Conservation (phyloP, 257 asterid species). For the Solanum piurae region DNA sequence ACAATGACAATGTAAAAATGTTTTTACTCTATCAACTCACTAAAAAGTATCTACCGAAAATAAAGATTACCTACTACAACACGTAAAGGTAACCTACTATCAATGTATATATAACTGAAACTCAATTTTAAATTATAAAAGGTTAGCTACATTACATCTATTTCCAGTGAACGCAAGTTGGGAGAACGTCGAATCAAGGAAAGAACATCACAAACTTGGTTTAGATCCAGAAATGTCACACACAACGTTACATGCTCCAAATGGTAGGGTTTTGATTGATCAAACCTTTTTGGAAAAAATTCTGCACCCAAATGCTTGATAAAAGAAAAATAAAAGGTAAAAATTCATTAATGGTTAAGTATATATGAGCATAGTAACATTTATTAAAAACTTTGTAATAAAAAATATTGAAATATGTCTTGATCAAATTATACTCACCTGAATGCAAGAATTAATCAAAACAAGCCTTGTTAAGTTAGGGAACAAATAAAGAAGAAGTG, state of each 20-base stretch:
- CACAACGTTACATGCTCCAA: too few species aligned
- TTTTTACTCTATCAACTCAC: not conserved
- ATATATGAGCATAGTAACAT: not conserved
- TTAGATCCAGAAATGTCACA: too few species aligned
- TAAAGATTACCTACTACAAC: not conserved
- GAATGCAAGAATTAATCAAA: not conserved
- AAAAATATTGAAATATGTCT: not conserved
- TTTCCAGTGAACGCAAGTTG: not conserved
- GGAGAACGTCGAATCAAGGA: not conserved
- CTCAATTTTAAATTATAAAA: too few species aligned
- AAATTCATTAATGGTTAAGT: not conserved
- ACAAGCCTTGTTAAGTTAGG: not conserved
- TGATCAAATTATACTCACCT: not conserved
- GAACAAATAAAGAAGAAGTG: not conserved
- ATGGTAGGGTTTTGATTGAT: too few species aligned
- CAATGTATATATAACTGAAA: not conserved
- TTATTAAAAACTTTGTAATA: too few species aligned
- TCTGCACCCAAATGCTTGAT: too few species aligned
- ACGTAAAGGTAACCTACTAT: not conserved
- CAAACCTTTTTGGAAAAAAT: too few species aligned
- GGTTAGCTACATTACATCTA: not conserved
- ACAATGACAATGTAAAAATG: not conserved
- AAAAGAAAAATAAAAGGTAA: not conserved
- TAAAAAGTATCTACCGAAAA: not conserved
- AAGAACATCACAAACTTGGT: not conserved